Evolutionary conservation across 2,329 filamentous ascomycete genomes (phyloP).

Genomic region (Ceratocystis albifundus): DNA sequence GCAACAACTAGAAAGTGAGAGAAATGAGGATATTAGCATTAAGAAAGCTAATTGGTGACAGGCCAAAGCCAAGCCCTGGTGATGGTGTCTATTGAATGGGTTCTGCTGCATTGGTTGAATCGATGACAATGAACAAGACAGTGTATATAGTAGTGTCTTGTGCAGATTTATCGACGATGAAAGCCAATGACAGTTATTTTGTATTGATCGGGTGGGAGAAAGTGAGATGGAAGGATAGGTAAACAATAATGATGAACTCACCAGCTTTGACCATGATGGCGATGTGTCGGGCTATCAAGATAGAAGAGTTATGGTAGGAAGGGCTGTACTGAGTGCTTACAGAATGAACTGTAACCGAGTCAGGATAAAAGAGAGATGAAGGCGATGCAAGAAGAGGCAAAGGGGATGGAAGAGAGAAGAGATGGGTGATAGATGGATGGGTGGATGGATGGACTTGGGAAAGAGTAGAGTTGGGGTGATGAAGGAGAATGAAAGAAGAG

Average conservation of each 20-base stretch:
- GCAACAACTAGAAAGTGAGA: conserved; percentile 54
- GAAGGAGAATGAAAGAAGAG: not conserved
- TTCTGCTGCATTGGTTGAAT: not conserved
- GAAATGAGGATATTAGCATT: conserved; percentile 23
- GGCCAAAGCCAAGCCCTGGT: not conserved
- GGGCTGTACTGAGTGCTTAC: conserved; percentile 4
- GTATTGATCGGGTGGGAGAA: not conserved
- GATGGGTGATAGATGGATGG: conserved; percentile 12
- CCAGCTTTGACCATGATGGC: conserved; percentile 50
- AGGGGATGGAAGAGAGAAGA: conserved; percentile 2
- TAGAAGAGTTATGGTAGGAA: conserved; percentile 12
- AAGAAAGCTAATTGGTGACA: conserved; percentile 6
- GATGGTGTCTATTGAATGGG: not conserved
- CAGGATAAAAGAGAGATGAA: conserved; percentile 2
- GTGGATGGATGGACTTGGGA: conserved; percentile 12
- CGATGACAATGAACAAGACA: conserved; percentile 13
- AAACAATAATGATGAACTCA: conserved; percentile 31
- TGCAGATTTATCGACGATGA: not conserved
- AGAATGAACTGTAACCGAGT: not conserved
- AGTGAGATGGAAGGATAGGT: not conserved
- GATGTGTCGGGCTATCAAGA: conserved; percentile 23
- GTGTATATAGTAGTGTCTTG: not conserved
- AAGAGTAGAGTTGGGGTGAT: conserved; percentile 20
- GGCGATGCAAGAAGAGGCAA: not conserved
- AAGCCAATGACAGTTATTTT: not conserved